phyloP scores from a whole-genome alignment of 1,139 yeast species.

The Scheffersomyces quercinus region DNA sequence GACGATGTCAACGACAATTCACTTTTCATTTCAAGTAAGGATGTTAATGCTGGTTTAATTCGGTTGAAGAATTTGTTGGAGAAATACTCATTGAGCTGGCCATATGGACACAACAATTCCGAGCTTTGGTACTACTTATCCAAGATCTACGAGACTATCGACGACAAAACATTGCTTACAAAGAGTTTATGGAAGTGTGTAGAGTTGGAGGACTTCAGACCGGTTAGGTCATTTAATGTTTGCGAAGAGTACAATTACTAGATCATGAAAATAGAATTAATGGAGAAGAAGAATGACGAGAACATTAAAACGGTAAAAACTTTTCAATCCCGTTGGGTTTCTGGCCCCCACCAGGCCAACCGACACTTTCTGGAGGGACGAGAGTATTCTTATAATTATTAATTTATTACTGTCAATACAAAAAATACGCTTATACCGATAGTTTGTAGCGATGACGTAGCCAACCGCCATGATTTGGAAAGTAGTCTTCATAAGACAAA shows the following conservation, averaged over 20 bases:
- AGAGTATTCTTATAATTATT: no score
- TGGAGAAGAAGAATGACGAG: no score
- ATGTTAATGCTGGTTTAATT: conserved; percentile 63
- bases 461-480: no score
- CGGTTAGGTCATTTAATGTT: conserved; percentile 51
- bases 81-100: conserved; percentile 45
- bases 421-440: no score
- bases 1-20: conserved; percentile 38
- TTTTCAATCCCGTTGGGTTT: no score
- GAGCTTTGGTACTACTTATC: conserved; percentile 79
- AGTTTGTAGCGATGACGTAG: no score
- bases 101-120: conserved; percentile 54
- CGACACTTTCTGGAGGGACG: no score
- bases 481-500: no score
- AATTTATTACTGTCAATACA: no score
- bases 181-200: conserved; percentile 66
- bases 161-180: conserved; percentile 54
- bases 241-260: conserved; percentile 19
- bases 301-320: no score
- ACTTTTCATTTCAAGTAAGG: conserved; percentile 47
- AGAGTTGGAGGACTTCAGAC: conserved; percentile 64
- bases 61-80: conserved; percentile 66
- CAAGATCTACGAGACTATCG: conserved; percentile 60
- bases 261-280: no score
- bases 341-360: no score